A percentile compares a stretch with the other conserved stretches of the same genome.
These are phyloP conservation scores for Antrodiella citrinella DNA, from an alignment of 768 basidiomycete genomes.

Conservation along the genomic window DNA sequence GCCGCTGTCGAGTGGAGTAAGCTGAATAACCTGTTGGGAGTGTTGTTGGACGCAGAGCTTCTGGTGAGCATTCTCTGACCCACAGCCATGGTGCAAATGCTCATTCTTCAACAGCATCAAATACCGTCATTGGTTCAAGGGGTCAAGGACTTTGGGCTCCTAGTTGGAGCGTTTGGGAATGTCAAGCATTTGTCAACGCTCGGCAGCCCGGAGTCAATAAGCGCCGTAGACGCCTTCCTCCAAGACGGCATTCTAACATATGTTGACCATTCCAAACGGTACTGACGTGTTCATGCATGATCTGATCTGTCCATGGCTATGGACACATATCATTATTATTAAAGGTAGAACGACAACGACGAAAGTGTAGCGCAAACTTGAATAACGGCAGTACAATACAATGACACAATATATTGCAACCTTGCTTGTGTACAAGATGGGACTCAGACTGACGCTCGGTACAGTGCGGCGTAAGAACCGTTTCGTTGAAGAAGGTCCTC, in stretches of 20 bases:
- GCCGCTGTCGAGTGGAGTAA: constrained; percentile 92
- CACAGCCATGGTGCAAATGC: too few species aligned
- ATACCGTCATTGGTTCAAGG: constrained; percentile 87
- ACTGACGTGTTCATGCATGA: constrained; percentile 2
- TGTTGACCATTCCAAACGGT: constrained; percentile 48
- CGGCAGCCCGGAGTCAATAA: constrained; percentile 32
- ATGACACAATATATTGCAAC: neutral
- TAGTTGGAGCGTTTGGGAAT: constrained; percentile 79
- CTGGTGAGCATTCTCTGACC: constrained; percentile 51
- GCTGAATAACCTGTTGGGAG: constrained; percentile 85
- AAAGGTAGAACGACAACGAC: constrained; percentile 11
- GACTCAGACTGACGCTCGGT: constrained; percentile 55
- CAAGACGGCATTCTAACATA: constrained; percentile 59
- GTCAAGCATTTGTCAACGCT: constrained; percentile 31
- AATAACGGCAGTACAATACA: neutral
- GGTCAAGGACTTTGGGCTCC: constrained; percentile 80
- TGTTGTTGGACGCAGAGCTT: constrained; percentile 81
- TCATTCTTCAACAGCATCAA: constrained; percentile 45
- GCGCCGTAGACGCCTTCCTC: constrained; percentile 59
- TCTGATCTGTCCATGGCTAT: constrained; percentile 7
- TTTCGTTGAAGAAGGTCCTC: constrained; percentile 51
- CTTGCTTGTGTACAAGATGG: neutral
- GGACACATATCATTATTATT: constrained; percentile 5
- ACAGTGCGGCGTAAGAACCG: constrained; percentile 62
- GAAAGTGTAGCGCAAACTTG: constrained; percentile 5